phyloP scores from a whole-genome alignment of 2,329 filamentous ascomycete genomes.

The Claviceps arundinis region DNA sequence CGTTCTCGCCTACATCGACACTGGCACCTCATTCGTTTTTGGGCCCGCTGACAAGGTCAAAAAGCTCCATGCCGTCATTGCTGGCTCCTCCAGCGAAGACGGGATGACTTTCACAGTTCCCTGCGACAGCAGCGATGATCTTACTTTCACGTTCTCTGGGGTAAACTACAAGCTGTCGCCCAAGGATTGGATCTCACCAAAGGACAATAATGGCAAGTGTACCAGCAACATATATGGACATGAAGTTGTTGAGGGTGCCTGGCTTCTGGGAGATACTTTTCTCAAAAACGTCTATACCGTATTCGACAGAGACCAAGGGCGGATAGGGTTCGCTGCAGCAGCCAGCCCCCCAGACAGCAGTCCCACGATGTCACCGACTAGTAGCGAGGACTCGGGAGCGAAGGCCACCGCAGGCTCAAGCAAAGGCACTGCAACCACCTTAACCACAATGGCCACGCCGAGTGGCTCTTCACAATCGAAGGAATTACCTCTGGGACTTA shows the following conservation, averaged over 20 bases:
- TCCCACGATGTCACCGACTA: neutral
- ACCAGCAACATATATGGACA: slow-evolving; percentile 64
- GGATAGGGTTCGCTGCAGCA: slow-evolving; percentile 31
- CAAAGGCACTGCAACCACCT: slow-evolving; percentile 1
- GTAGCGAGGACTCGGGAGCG: neutral
- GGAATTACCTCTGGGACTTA: slow-evolving; percentile 7
- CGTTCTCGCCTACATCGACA: slow-evolving; percentile 62
- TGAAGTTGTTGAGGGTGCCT: slow-evolving; percentile 51
- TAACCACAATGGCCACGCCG: neutral
- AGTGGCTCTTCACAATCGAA: neutral
- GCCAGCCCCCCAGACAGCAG: slow-evolving; percentile 2
- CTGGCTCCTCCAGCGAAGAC: slow-evolving; percentile 42
- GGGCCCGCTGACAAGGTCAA: slow-evolving; percentile 54
- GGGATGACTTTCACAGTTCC: slow-evolving; percentile 57
- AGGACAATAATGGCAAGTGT: slow-evolving; percentile 33
- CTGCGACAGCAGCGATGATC: slow-evolving; percentile 47
- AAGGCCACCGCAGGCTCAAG: neutral
- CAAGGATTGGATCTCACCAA: slow-evolving; percentile 54
- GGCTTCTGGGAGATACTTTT: slow-evolving; percentile 78
- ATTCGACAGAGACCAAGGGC: slow-evolving; percentile 60
- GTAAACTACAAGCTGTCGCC: slow-evolving; percentile 52
- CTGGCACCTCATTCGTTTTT: slow-evolving; percentile 69
- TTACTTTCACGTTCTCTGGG: slow-evolving; percentile 57
- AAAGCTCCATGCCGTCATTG: slow-evolving; percentile 53
- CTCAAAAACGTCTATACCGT: slow-evolving; percentile 82